Evolutionary conservation across 2,329 filamentous ascomycete species (phyloP).

Genomic region (Fusarium sp.): DNA sequence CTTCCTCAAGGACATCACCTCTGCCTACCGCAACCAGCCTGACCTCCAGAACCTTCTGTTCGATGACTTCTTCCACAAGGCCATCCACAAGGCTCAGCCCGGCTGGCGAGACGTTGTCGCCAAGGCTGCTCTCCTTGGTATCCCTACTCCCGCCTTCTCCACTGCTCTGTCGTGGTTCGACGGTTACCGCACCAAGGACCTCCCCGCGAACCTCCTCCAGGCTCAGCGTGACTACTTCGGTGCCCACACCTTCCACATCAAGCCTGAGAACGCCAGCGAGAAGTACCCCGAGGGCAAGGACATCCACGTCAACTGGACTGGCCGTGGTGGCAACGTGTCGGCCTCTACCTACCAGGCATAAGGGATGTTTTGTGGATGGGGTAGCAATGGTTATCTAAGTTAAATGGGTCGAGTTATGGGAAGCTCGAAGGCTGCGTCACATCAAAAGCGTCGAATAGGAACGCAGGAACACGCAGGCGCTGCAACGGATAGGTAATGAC

Average conservation of each 20-base stretch:
- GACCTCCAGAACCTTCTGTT: conserved; percentile 98
- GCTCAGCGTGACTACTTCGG: conserved; percentile 99
- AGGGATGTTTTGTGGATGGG: conserved; percentile 41
- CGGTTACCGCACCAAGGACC: conserved; percentile 95
- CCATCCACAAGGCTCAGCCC: conserved; percentile 94
- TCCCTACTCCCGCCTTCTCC: conserved; percentile 95
- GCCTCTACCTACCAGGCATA: conserved; percentile 98
- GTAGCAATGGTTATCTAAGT: conserved; percentile 23
- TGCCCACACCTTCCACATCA: conserved; percentile 89
- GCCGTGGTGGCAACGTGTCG: conserved; percentile 95
- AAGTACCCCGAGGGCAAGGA: conserved; percentile 89
- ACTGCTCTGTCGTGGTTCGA: conserved; percentile 99
- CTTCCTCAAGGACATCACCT: conserved; percentile 99
- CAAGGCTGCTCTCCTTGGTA: conserved; percentile 93
- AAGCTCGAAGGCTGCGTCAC: conserved; percentile 39
- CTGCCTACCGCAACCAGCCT: conserved; percentile 92
- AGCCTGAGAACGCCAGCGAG: conserved; percentile 80
- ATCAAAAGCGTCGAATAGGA: conserved; percentile 39
- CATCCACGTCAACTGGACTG: conserved; percentile 99
- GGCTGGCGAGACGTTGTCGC: conserved; percentile 93
- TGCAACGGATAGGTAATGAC: conserved; percentile 44
- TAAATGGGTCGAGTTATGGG: conserved; percentile 36
- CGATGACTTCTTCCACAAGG: conserved; percentile 99
- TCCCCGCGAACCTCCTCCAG: conserved; percentile 98
- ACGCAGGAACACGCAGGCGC: conserved; percentile 39